Percentiles rank a stretch among this genome's conserved stretches.
Conservation (phyloP, 495 filamentous ascomycete species). For the Oidiodendron maius region DNA sequence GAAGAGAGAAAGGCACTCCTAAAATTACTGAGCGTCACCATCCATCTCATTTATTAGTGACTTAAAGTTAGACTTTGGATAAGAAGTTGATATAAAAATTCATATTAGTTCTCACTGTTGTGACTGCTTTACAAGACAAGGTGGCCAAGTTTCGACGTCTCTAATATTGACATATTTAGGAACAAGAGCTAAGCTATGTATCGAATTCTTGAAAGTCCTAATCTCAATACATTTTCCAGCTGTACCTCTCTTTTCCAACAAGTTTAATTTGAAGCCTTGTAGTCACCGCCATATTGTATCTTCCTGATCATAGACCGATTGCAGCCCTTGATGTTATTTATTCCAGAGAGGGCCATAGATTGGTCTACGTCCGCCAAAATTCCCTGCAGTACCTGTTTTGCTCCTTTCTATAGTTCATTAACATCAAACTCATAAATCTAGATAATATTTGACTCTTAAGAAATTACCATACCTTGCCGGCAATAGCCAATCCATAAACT, state of each 20-base stretch:
- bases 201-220: neutral
- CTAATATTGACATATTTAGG: neutral
- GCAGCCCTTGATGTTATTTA: constrained; percentile 43
- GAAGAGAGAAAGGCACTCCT: too few species aligned
- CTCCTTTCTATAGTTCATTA: neutral
- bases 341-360: constrained; percentile 49
- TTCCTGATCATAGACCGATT: constrained; percentile 40
- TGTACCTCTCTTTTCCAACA: neutral
- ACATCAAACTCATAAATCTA: neutral
- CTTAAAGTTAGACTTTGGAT: too few species aligned
- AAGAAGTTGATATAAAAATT: too few species aligned
- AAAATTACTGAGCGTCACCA: too few species aligned
- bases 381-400: constrained; percentile 20
- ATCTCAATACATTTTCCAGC: neutral
- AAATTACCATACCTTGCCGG: neutral
- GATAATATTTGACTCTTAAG: too few species aligned
- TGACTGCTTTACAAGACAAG: too few species aligned
- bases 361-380: constrained; percentile 55
- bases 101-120: too few species aligned
- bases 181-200: neutral
- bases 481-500: neutral
- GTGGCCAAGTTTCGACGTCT: neutral
- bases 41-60: too few species aligned
- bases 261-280: constrained; percentile 21
- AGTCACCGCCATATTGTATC: constrained; percentile 44